These are phyloP conservation scores for Wakefieldia striispora DNA, from an alignment of 768 basidiomycete genomes.

Conservation along the genomic window DNA sequence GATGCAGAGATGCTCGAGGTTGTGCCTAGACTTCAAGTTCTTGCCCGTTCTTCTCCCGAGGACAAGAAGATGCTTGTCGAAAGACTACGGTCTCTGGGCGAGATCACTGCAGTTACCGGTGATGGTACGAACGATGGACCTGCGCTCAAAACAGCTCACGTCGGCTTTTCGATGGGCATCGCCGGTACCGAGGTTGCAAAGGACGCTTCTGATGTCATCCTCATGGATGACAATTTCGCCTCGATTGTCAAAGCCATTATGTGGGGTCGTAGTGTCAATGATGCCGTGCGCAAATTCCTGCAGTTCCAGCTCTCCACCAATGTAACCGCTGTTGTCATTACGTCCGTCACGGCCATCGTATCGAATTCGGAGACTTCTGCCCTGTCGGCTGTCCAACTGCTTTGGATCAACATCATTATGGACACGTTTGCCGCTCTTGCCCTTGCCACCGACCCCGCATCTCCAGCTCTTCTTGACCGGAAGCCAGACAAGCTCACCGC, in stretches of 20 bases:
- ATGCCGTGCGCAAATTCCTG: constrained; percentile 94
- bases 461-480: constrained; percentile 74
- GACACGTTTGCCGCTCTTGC: constrained; percentile 98
- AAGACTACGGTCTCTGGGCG: constrained; percentile 80
- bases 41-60: constrained; percentile 95
- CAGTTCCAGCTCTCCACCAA: constrained; percentile 96
- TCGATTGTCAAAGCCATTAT: constrained; percentile 97
- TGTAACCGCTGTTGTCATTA: constrained; percentile 92
- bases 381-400: constrained; percentile 91
- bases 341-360: constrained; percentile 86
- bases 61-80: constrained; percentile 95
- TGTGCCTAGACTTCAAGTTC: constrained; percentile 90
- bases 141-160: constrained; percentile 91
- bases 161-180: constrained; percentile 97
- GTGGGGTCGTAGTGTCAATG: constrained; percentile 99
- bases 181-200: constrained; percentile 98
- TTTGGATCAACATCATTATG: constrained; percentile 99
- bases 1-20: constrained; percentile 73
- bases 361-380: constrained; percentile 76
- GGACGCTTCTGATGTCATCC: constrained; percentile 97
- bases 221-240: constrained; percentile 97
- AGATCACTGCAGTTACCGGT: constrained; percentile 94
- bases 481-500: constrained; percentile 89
- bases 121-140: constrained; percentile 99
- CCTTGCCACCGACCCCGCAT: constrained; percentile 94